Conservation (phyloP, 352 stramenopile species). For the Globisporangium alternatum region DNA sequence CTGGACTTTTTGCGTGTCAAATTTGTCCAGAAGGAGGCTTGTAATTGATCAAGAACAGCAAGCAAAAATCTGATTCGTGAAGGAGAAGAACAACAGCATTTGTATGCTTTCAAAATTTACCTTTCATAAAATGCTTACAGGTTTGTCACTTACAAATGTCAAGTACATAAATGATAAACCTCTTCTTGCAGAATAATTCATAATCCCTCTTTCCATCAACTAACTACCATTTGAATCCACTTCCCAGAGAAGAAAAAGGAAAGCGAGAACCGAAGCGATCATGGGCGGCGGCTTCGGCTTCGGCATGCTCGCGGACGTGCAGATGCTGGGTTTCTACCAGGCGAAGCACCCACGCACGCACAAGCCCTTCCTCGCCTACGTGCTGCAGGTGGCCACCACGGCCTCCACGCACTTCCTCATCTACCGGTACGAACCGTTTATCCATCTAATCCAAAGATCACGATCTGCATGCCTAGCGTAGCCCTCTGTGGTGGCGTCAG, state of each 20-base stretch:
- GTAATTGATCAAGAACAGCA: no score
- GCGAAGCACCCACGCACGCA: slow-evolving; percentile 44
- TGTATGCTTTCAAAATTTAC: no score
- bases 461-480: neutral
- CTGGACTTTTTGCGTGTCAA: no score
- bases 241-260: neutral
- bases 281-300: slow-evolving; percentile 59
- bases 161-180: no score
- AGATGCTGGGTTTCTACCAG: slow-evolving; percentile 82
- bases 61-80: no score
- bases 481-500: neutral
- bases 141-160: no score
- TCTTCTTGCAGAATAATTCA: neutral
- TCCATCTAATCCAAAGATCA: neutral
- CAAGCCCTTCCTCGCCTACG: slow-evolving; percentile 68
- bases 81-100: no score
- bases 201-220: neutral
- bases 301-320: slow-evolving; percentile 57
- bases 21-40: no score
- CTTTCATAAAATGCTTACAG: no score
- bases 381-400: slow-evolving; percentile 57
- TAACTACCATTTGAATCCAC: neutral
- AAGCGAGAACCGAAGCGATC: neutral
- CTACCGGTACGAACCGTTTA: slow-evolving; percentile 36
- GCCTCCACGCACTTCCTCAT: slow-evolving; percentile 52